These are phyloP conservation scores for Nicotiana tabacum DNA, from an alignment of 257 asterid species.

Conservation along the genomic window DNA sequence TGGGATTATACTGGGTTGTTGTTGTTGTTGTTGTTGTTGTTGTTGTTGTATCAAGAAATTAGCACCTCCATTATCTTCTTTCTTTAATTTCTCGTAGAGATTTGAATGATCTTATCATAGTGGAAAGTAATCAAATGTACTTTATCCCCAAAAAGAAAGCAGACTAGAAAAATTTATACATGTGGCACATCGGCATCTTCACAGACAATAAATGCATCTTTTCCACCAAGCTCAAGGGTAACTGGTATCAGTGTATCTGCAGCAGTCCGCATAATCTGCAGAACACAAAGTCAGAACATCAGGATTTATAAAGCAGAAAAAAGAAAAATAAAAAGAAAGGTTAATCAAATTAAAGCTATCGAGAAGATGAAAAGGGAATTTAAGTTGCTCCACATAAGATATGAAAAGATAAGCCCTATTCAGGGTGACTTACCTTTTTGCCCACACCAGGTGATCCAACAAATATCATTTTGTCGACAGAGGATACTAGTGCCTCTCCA, in stretches of 20 bases:
- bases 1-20: too few species aligned
- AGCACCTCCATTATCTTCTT: too few species aligned
- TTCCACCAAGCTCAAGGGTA: constrained; percentile 98
- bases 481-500: constrained; percentile 90
- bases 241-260: constrained; percentile 86
- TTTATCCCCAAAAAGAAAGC: not conserved
- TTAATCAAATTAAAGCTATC: not conserved
- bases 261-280: constrained; percentile 92
- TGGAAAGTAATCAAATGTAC: constrained; percentile 4
- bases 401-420: not conserved
- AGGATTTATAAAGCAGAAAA: not conserved
- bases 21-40: too few species aligned
- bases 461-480: constrained; percentile 89
- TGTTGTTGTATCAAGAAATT: too few species aligned
- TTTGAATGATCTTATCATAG: not conserved
- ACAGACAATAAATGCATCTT: constrained; percentile 96
- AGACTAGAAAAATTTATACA: constrained; percentile 40
- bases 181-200: constrained; percentile 88
- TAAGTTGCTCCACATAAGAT: not conserved
- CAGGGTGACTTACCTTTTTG: constrained; percentile 57
- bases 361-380: not conserved
- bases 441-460: constrained; percentile 99
- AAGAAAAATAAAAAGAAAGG: constrained; percentile 1
- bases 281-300: not conserved
- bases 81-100: not conserved